Evolutionary conservation across 2,329 filamentous ascomycete species (phyloP).

Genomic region (Mollisia scopiformis): DNA sequence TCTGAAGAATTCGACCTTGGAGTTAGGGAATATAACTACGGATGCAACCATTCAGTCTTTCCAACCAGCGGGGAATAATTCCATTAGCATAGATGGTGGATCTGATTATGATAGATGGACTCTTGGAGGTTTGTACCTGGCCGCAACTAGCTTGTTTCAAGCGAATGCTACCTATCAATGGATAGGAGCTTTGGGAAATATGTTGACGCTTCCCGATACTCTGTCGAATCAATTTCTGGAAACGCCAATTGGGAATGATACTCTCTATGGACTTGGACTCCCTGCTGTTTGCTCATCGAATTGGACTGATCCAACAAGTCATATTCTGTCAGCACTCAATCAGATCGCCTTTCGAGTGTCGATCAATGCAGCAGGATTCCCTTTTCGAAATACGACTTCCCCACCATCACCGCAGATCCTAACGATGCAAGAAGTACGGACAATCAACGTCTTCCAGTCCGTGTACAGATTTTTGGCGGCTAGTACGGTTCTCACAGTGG

Average conservation of each 20-base stretch:
- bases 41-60: neutral
- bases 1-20: neutral
- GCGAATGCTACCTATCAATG: constrained; percentile 6
- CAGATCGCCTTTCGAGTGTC: constrained; percentile 15
- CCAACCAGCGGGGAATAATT: neutral
- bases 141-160: constrained; percentile 8
- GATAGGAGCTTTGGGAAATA: neutral
- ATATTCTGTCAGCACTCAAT: constrained; percentile 15
- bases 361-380: constrained; percentile 6
- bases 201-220: neutral
- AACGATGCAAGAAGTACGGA: neutral
- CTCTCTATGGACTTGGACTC: neutral
- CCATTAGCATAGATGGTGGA: neutral
- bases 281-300: constrained; percentile 5
- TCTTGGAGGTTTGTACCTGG: constrained; percentile 10
- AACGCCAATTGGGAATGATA: neutral
- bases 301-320: constrained; percentile 15
- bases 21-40: neutral
- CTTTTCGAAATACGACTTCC: constrained; percentile 3
- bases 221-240: neutral
- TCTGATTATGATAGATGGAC: constrained; percentile 9
- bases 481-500: constrained; percentile 5
- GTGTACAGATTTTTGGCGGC: constrained; percentile 12
- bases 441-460: constrained; percentile 15
- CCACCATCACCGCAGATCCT: constrained; percentile 9